A percentile compares a stretch with the other conserved stretches of the same genome.
phyloP scores from a whole-genome alignment of 257 asterid genomes.

The Parsonsia alboflavescens region DNA sequence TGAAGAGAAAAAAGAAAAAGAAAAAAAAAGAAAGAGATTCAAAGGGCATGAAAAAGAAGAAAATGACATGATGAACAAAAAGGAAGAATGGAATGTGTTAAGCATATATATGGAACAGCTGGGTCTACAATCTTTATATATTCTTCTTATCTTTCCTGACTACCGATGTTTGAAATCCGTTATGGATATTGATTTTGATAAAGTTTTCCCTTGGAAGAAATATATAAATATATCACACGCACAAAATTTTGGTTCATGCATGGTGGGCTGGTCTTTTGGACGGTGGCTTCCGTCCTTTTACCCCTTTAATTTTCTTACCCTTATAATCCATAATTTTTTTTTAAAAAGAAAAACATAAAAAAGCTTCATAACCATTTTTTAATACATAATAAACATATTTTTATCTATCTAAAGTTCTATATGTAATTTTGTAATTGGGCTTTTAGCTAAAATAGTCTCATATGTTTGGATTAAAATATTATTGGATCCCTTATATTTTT shows the following conservation, averaged over 20 bases:
- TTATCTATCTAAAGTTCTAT: no score
- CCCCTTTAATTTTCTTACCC: no score
- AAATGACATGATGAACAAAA: neutral
- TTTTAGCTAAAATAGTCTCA: no score
- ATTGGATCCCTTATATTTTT: no score
- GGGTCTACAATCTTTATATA: constrained; percentile 10
- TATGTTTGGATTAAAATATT: no score
- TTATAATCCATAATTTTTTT: no score
- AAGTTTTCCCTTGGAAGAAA: neutral
- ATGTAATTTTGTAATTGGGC: no score
- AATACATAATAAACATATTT: no score
- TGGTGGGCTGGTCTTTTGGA: neutral
- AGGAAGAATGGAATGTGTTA: neutral
- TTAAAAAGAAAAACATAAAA: no score
- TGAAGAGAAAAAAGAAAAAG: no score
- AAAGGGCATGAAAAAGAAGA: neutral
- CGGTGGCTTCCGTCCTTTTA: neutral
- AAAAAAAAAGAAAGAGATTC: no score
- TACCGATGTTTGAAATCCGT: neutral
- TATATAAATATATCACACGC: neutral
- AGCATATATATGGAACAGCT: constrained; percentile 18
- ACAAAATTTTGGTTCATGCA: neutral
- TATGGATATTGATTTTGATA: neutral
- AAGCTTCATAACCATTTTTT: no score
- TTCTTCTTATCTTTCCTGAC: constrained; percentile 17